Base-by-base conservation (phyloP, 208 protist genomes). In the Trypanosomatidae sp. region DNA sequence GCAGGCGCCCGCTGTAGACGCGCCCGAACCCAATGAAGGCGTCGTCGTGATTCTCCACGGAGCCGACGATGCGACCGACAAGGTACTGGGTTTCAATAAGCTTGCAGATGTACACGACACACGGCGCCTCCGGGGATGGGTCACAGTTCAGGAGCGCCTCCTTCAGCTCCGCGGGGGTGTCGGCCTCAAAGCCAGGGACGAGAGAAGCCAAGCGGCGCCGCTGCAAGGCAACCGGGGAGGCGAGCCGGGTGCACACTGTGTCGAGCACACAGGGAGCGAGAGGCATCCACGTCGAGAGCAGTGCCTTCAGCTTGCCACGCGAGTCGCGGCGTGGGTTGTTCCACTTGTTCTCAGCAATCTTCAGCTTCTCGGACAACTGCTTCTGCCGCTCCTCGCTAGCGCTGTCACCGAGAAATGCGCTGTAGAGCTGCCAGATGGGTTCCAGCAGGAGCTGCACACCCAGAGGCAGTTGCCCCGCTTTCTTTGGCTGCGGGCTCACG, bases 361-460 rank as follows among this genome's bases (percentile, higher is more conserved):
- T 87, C 36, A 97, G 80, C 77, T 95, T 95, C 52, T 69, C 71
- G 3, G 85, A 66, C 74, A 95, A 80, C 62, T 79, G 75, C 64
- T 46, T 71, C 72, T 97, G 89, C 50, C 84, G 69, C 50, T 94
- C 91, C 76, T 98, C 97, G 44, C 92, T 89, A 19, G 79, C 89
- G 66, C 68, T 77, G 70, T 81, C 87, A 56, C 83, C 77, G 49
- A 92, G 80, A 70, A 97, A 92, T 15, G 95, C 81, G 28, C 79
- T 69, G 85, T 99, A 99, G n/a, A 99, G 84, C 62, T 95, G 81
- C 97, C 97, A 99, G 70, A 99, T 88, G 44, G 91, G 95, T 71
- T 99, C 91, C 36, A 99, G 89, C 66, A 99, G 91, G 55, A 99
- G 92, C 84, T 99, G 95, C 59, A 99, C 98, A 66, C 98, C 99